Percentiles rank a stretch among this genome's conserved stretches.
Evolutionary conservation across 1,139 yeast species (phyloP).

Genomic region (Zygoascus meyerae): DNA sequence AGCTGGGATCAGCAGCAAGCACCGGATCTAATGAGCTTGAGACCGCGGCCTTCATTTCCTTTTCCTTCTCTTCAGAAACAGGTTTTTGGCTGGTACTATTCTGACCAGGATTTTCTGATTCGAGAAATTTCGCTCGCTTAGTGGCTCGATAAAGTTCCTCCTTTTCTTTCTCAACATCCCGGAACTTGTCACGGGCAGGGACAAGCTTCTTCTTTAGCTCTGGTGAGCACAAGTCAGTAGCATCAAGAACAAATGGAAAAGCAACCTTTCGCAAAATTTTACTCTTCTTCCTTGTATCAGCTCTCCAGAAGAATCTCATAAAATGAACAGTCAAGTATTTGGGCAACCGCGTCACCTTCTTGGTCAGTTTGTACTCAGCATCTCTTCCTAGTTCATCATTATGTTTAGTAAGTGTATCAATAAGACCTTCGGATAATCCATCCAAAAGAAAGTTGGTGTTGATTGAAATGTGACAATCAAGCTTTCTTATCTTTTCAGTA

Average conservation of each 20-base stretch:
- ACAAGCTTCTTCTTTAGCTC: slow-evolving; percentile 61
- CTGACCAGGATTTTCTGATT: slow-evolving; percentile 26
- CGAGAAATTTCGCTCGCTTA: slow-evolving; percentile 51
- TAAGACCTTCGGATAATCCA: slow-evolving; percentile 71
- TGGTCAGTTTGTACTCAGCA: slow-evolving; percentile 62
- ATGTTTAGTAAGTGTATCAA: slow-evolving; percentile 71
- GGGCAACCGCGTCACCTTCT: slow-evolving; percentile 75
- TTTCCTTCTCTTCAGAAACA: slow-evolving; percentile 31
- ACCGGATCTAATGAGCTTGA: slow-evolving; percentile 29
- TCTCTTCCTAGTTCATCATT: slow-evolving; percentile 65
- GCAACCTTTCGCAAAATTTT: slow-evolving; percentile 90
- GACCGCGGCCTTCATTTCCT: slow-evolving; percentile 32
- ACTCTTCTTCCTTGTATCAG: slow-evolving; percentile 84
- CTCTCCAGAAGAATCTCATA: slow-evolving; percentile 93
- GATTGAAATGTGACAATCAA: slow-evolving; percentile 83
- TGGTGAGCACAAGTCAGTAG: slow-evolving; percentile 78
- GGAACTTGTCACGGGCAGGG: slow-evolving; percentile 68
- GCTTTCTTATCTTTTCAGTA: slow-evolving; percentile 57
- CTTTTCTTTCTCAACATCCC: slow-evolving; percentile 70
- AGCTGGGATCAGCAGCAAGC: slow-evolving; percentile 45
- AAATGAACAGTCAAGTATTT: slow-evolving; percentile 85
- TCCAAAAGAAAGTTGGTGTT: slow-evolving; percentile 83
- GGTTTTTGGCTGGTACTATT: slow-evolving; percentile 15
- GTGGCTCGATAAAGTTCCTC: slow-evolving; percentile 68
- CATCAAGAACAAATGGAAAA: slow-evolving; percentile 80